Percentiles rank a stretch among this genome's conserved stretches.
Conservation (phyloP, 1,284 basidiomycete species). For the Trichosporon faecale region DNA sequence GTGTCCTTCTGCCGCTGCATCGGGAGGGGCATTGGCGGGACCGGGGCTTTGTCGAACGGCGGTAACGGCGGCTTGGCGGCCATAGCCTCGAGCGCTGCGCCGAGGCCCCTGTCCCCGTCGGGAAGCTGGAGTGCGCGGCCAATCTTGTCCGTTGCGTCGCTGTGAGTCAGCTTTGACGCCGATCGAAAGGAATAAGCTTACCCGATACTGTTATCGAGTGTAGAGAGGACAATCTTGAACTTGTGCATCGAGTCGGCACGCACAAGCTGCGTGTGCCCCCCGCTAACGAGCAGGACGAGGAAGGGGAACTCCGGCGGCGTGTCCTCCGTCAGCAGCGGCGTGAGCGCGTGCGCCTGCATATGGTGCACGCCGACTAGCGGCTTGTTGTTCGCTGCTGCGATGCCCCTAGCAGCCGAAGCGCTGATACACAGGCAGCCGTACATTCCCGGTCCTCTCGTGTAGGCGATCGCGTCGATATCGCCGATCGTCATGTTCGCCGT, state of each 20-base stretch:
- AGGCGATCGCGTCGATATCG: constrained; percentile 81
- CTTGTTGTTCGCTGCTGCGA: constrained; percentile 71
- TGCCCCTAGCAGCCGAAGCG: constrained; percentile 71
- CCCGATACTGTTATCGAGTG: constrained; percentile 72
- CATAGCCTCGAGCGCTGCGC: constrained; percentile 73
- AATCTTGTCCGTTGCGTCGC: constrained; percentile 74
- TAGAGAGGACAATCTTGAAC: constrained; percentile 72
- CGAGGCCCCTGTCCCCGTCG: constrained; percentile 60
- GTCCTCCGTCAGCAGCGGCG: constrained; percentile 66
- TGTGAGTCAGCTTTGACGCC: constrained; percentile 25
- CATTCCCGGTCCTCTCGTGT: constrained; percentile 87
- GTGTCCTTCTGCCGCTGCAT: constrained; percentile 48
- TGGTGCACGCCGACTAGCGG: constrained; percentile 88
- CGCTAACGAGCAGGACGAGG: constrained; percentile 79
- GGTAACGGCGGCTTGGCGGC: constrained; percentile 32
- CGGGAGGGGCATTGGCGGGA: constrained; percentile 58
- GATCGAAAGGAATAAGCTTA: constrained; percentile 27
- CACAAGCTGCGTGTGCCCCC: constrained; percentile 84
- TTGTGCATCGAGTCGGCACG: constrained; percentile 61
- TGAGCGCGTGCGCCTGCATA: constrained; percentile 96
- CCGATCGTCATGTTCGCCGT: constrained; percentile 61
- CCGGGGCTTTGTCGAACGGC: constrained; percentile 32
- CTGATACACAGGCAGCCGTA: constrained; percentile 73
- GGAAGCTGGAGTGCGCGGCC: constrained; percentile 65
- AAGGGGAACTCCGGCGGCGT: constrained; percentile 72